A percentile compares a stretch with the other conserved stretches of the same genome.
Evolutionary conservation across 225 moss, liverwort and hornwort genomes (phyloP).

Genomic region (Physcomitrium patens): DNA sequence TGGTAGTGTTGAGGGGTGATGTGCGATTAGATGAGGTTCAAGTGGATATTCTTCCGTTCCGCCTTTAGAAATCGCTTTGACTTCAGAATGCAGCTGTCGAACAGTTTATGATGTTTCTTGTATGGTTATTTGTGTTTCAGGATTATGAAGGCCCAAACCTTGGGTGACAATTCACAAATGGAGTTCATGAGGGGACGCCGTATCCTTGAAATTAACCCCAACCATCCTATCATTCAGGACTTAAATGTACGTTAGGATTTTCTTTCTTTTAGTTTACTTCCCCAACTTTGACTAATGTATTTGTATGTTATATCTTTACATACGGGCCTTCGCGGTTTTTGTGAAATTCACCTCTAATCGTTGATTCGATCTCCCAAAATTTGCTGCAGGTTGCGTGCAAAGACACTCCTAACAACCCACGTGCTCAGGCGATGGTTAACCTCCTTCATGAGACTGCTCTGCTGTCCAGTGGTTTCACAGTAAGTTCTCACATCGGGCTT

Average conservation of each 20-base stretch:
- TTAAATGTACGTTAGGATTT: conserved; percentile 48
- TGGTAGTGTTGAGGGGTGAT: too few species aligned
- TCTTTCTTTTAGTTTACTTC: neutral
- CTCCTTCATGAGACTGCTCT: conserved; percentile 74
- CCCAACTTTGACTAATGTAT: neutral
- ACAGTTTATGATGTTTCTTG: neutral
- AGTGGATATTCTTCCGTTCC: too few species aligned
- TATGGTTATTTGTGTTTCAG: conserved; percentile 31
- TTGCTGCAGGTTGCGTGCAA: conserved; percentile 62
- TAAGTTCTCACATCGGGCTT: conserved; percentile 24
- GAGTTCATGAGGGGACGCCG: conserved; percentile 81
- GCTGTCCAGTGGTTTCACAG: conserved; percentile 76
- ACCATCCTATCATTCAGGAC: conserved; percentile 78
- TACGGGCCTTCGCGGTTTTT: too few species aligned
- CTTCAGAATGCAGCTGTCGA: neutral
- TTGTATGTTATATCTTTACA: too few species aligned
- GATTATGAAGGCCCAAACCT: conserved; percentile 80
- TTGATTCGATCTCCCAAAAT: too few species aligned
- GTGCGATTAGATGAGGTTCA: too few species aligned
- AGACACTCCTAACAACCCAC: conserved; percentile 62
- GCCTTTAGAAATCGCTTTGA: too few species aligned
- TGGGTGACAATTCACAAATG: conserved; percentile 67
- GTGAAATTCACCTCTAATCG: too few species aligned
- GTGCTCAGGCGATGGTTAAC: conserved; percentile 50
- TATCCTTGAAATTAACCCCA: conserved; percentile 75